These are phyloP conservation scores for Termitomyces sp. DNA, from an alignment of 768 basidiomycete species.

Conservation along the genomic window DNA sequence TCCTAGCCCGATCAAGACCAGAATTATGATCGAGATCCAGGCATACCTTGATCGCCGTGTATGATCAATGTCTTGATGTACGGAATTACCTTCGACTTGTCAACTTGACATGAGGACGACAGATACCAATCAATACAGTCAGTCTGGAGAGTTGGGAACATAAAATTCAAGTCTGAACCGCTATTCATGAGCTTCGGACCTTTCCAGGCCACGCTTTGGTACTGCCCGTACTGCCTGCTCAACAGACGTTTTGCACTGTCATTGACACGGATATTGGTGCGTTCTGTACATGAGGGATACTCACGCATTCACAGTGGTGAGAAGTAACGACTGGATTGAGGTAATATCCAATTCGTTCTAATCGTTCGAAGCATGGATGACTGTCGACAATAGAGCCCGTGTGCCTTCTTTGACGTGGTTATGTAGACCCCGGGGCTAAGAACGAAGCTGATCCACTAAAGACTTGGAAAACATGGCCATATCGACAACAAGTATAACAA, in stretches of 20 bases:
- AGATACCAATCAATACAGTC: neutral
- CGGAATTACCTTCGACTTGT: neutral
- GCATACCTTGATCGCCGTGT: neutral
- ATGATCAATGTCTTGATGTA: neutral
- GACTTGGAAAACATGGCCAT: neutral
- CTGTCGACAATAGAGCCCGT: neutral
- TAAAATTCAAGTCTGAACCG: neutral
- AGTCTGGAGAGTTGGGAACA: neutral
- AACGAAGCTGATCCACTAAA: neutral
- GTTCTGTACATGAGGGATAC: neutral
- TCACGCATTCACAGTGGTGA: neutral
- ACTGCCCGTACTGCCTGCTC: neutral
- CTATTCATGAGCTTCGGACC: neutral
- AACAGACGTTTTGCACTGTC: neutral
- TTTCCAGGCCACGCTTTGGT: neutral
- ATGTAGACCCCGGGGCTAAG: too few relatives aligned
- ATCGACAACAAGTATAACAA: neutral
- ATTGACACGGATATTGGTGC: neutral
- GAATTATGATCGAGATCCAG: neutral
- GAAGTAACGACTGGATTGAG: neutral
- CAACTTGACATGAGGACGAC: neutral
- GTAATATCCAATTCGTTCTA: neutral
- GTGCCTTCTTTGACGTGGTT: neutral
- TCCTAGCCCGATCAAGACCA: neutral
- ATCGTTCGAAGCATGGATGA: neutral